phyloP scores from a whole-genome alignment of 31 red algal genomes.

The Asparagopsis taxiformis region DNA sequence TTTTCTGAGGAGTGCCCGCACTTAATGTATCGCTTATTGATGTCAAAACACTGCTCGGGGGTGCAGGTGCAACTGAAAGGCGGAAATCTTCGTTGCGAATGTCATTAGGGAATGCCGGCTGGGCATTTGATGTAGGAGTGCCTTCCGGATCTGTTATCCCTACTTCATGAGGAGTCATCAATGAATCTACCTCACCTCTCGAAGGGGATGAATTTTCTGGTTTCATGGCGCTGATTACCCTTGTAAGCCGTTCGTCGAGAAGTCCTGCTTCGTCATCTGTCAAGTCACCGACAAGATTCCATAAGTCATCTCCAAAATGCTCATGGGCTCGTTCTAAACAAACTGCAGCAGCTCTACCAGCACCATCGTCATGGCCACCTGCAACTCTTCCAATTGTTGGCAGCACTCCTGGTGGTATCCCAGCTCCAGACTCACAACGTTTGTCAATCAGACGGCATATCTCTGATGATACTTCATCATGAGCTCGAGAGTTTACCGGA shows the following conservation, averaged over 20 bases:
- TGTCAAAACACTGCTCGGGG: constrained; percentile 58
- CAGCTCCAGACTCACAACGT: constrained; percentile 42
- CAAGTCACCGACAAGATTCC: constrained; percentile 64
- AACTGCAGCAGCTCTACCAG: constrained; percentile 57
- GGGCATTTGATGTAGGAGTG: background rate
- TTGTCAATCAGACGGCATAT: constrained; percentile 67
- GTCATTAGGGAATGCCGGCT: constrained; percentile 27
- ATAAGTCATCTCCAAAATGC: constrained; percentile 62
- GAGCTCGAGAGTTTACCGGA: constrained; percentile 30
- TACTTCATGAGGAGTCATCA: background rate
- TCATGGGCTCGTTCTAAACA: constrained; percentile 67
- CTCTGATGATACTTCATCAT: constrained; percentile 31
- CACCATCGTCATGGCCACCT: constrained; percentile 57
- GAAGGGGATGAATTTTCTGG: constrained; percentile 17
- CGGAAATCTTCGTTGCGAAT: constrained; percentile 71
- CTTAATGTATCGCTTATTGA: constrained; percentile 58
- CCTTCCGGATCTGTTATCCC: background rate
- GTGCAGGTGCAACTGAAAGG: constrained; percentile 60
- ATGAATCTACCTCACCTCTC: background rate
- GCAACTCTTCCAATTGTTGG: constrained; percentile 52
- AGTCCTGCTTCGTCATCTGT: constrained; percentile 50
- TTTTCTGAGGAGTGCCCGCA: constrained; percentile 40
- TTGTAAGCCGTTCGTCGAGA: constrained; percentile 43
- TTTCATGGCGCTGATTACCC: constrained; percentile 35
- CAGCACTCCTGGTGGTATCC: constrained; percentile 61